A percentile compares a stretch with the other conserved stretches of the same genome.
phyloP scores from a whole-genome alignment of 192 early-diverging fungal species.

The Coemansia sp. region DNA sequence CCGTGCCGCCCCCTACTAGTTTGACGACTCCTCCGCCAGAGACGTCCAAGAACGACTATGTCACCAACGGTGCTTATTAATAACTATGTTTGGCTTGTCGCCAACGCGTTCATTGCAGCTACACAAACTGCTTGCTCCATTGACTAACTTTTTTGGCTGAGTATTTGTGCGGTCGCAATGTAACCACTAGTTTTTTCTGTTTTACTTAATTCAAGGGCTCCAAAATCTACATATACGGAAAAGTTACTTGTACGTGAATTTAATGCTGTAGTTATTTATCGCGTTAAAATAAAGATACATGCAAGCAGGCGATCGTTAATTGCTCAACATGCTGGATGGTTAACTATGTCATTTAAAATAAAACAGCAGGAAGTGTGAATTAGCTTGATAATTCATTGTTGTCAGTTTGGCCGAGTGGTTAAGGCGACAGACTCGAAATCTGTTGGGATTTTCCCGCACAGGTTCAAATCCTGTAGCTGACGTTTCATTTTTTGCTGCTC shows the following conservation, averaged over 20 bases:
- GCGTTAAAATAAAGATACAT: too few species aligned
- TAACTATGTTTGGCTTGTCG: neutral
- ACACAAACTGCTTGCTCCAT: neutral
- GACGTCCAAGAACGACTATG: constrained; percentile 8
- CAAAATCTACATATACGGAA: neutral
- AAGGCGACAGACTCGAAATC: constrained; percentile 69
- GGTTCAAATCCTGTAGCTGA: constrained; percentile 62
- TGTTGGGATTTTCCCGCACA: constrained; percentile 62
- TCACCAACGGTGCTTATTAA: neutral
- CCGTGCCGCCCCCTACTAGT: constrained; percentile 13
- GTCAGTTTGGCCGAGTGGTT: constrained; percentile 66
- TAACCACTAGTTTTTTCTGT: neutral
- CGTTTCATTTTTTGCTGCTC: constrained; percentile 11
- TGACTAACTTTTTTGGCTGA: neutral
- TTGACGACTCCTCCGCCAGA: constrained; percentile 3
- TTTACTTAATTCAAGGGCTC: constrained; percentile 11
- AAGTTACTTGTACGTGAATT: neutral
- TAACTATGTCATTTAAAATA: too few species aligned
- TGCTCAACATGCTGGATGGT: too few species aligned
- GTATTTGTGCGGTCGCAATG: neutral
- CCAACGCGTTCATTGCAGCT: neutral
- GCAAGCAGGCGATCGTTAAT: too few species aligned
- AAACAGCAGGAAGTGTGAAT: neutral
- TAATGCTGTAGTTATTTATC: neutral
- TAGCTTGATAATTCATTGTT: constrained; percentile 7